Evolutionary conservation across 441 rosid species (phyloP).

Genomic region (Adansonia gregorii): DNA sequence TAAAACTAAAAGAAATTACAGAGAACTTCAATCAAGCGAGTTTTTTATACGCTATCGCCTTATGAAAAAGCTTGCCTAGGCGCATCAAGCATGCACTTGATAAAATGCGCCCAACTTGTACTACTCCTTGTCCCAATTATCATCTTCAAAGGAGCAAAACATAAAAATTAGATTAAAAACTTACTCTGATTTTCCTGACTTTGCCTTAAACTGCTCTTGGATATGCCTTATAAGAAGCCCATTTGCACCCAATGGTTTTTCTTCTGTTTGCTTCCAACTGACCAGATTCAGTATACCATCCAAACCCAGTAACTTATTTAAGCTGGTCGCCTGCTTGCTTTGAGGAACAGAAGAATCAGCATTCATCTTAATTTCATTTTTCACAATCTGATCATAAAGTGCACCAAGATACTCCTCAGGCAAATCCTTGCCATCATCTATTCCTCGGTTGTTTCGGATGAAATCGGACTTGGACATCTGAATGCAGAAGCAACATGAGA

Average conservation of each 20-base stretch:
- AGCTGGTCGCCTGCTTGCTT: slow-evolving; percentile 88
- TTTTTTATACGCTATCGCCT: too few species aligned
- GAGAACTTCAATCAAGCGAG: too few species aligned
- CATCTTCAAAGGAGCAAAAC: slow-evolving; percentile 24
- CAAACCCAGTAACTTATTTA: slow-evolving; percentile 84
- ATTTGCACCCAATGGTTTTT: slow-evolving; percentile 93
- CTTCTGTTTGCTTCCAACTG: slow-evolving; percentile 86
- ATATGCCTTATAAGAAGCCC: slow-evolving; percentile 94
- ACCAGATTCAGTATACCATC: slow-evolving; percentile 96
- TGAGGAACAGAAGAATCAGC: slow-evolving; percentile 81
- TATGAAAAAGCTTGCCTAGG: too few species aligned
- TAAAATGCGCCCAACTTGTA: background rate
- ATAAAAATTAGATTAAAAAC: slow-evolving; percentile 31
- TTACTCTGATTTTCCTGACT: slow-evolving; percentile 95
- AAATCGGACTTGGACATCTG: slow-evolving; percentile 96
- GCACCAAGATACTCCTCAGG: slow-evolving; percentile 88
- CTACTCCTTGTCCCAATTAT: slow-evolving; percentile 4
- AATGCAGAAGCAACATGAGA: slow-evolving; percentile 39
- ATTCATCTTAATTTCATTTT: slow-evolving; percentile 92
- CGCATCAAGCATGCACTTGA: too few species aligned
- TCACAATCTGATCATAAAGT: slow-evolving; percentile 87
- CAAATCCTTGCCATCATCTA: slow-evolving; percentile 97
- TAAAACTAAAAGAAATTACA: too few species aligned
- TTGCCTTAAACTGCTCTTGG: slow-evolving; percentile 93
- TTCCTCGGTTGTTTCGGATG: slow-evolving; percentile 91